These are phyloP conservation scores for Exophiala oligosperma DNA, from an alignment of 2,329 filamentous ascomycete genomes.

Conservation along the genomic window DNA sequence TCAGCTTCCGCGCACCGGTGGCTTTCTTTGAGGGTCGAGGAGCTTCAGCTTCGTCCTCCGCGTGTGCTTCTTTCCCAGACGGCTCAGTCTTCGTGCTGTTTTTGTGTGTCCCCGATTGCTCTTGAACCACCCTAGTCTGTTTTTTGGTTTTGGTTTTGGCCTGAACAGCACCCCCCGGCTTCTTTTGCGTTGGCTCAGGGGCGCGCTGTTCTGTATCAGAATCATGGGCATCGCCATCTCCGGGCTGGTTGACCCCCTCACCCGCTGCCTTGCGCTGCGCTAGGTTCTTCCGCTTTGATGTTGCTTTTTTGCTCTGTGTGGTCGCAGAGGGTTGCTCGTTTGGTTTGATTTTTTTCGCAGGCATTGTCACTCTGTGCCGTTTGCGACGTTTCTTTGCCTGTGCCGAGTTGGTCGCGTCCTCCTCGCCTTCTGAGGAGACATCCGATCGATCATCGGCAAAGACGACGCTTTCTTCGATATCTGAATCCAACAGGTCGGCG, in stretches of 20 bases:
- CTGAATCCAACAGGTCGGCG: slow-evolving; percentile 49
- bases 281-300: slow-evolving; percentile 35
- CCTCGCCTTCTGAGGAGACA: slow-evolving; percentile 22
- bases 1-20: slow-evolving; percentile 4
- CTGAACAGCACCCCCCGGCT: background rate
- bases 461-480: slow-evolving; percentile 43
- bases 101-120: background rate
- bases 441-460: slow-evolving; percentile 35
- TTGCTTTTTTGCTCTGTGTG: slow-evolving; percentile 47
- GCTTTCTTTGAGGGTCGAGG: slow-evolving; percentile 6
- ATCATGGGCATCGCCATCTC: slow-evolving; percentile 38
- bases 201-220: slow-evolving; percentile 35
- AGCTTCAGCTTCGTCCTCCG: background rate
- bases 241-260: slow-evolving; percentile 39
- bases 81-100: background rate
- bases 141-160: slow-evolving; percentile 27
- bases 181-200: slow-evolving; percentile 15
- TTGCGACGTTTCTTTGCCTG: slow-evolving; percentile 25
- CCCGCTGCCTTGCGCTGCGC: slow-evolving; percentile 35
- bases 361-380: slow-evolving; percentile 31
- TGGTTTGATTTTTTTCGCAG: slow-evolving; percentile 32
- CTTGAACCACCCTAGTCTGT: slow-evolving; percentile 31
- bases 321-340: no score
- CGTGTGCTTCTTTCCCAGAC: background rate
- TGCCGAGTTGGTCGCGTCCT: slow-evolving; percentile 22